phyloP scores from a whole-genome alignment of 345 rosid genomes.

The Citrus medica region DNA sequence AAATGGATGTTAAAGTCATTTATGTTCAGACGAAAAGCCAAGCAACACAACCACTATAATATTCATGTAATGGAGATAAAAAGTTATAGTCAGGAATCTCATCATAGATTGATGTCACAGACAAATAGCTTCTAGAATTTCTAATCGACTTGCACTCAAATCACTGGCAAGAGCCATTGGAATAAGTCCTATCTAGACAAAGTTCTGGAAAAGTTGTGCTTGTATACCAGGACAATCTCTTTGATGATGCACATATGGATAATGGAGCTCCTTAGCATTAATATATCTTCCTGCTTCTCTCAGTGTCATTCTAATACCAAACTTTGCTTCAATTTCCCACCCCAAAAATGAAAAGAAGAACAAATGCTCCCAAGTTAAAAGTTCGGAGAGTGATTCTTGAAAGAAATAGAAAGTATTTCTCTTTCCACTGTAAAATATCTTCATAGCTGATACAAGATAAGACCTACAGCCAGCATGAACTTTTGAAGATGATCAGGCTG shows the following conservation, averaged over 20 bases:
- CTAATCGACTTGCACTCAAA: neutral
- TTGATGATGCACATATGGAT: neutral
- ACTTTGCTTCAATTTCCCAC: slow-evolving; percentile 4
- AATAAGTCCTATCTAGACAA: neutral
- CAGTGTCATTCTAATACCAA: neutral
- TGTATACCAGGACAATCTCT: neutral
- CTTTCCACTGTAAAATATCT: neutral
- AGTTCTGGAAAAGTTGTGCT: neutral
- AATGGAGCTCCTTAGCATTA: neutral
- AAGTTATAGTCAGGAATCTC: neutral
- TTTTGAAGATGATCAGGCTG: neutral
- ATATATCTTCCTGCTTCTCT: neutral
- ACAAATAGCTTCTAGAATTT: neutral
- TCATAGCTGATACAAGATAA: neutral
- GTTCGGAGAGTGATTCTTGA: neutral
- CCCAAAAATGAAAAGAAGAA: neutral
- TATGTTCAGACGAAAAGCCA: neutral
- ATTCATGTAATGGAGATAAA: neutral
- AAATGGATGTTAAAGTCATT: slow-evolving; percentile 2
- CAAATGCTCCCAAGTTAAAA: neutral
- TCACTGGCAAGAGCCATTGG: neutral
- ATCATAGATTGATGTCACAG: neutral
- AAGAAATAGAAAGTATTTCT: neutral
- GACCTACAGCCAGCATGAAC: neutral
- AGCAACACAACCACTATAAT: neutral